Percentiles rank a stretch among this genome's conserved stretches.
Conservation (phyloP, 192 early-diverging fungal genomes). For the Rhizophagus sp. region DNA sequence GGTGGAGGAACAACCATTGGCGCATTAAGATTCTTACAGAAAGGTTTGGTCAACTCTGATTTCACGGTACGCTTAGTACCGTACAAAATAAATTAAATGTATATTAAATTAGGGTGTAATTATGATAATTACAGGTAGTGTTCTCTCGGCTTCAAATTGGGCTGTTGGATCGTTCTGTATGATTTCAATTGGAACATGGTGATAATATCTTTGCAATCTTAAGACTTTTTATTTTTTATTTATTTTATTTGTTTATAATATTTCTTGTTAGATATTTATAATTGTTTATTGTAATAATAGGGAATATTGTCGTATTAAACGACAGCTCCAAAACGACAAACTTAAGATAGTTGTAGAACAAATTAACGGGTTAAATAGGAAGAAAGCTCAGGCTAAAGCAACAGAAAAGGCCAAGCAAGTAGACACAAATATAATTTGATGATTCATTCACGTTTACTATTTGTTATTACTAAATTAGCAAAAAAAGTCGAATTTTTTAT, state of each 20-base stretch:
- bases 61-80: neutral
- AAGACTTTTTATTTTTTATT: neutral
- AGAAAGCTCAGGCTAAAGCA: slow-evolving; percentile 12
- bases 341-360: slow-evolving; percentile 20
- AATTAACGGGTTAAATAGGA: slow-evolving; percentile 1
- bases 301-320: slow-evolving; percentile 20
- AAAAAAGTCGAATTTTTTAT: neutral
- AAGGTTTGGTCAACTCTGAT: slow-evolving; percentile 30
- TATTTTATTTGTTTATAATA: neutral
- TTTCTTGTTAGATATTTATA: neutral
- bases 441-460: neutral
- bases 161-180: slow-evolving; percentile 43
- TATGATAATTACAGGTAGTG: slow-evolving; percentile 32
- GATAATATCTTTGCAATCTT: slow-evolving; percentile 8
- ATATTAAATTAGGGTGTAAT: neutral
- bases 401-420: neutral
- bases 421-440: neutral
- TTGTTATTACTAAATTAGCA: neutral
- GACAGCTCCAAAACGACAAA: neutral
- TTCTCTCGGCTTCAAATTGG: slow-evolving; percentile 44
- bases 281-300: neutral
- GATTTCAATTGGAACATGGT: slow-evolving; percentile 35
- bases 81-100: neutral
- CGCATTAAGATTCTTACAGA: slow-evolving; percentile 37
- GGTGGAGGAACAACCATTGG: slow-evolving; percentile 41